phyloP scores from a whole-genome alignment of 176 grass and related monocot species.

The Juncus effusus region DNA sequence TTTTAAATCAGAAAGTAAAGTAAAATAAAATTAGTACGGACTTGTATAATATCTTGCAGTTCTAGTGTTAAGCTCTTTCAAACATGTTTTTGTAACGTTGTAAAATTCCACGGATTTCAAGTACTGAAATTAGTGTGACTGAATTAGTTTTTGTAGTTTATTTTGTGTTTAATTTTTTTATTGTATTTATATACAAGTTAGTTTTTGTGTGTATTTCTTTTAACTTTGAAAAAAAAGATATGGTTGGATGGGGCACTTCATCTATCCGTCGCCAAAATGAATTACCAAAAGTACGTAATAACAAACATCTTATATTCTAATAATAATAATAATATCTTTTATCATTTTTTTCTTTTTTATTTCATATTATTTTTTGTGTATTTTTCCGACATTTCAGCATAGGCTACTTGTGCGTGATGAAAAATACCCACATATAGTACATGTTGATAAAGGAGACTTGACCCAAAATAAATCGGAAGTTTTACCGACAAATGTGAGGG shows the following conservation, averaged over 20 bases:
- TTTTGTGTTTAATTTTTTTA: too few species aligned
- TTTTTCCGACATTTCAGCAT: constrained; percentile 46
- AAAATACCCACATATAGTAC: constrained; percentile 96
- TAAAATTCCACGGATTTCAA: too few species aligned
- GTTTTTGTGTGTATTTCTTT: constrained; percentile 35
- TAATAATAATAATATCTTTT: constrained; percentile 15
- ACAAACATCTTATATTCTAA: constrained; percentile 17
- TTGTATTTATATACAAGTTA: not conserved
- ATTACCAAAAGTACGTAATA: constrained; percentile 73
- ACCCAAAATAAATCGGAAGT: constrained; percentile 37
- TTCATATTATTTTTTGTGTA: constrained; percentile 17
- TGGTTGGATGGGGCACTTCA: constrained; percentile 98
- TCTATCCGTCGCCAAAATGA: constrained; percentile 91
- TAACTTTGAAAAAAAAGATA: constrained; percentile 83
- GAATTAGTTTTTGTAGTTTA: too few species aligned
- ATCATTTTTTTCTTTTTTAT: constrained; percentile 18
- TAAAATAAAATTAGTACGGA: too few species aligned
- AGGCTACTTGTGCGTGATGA: constrained; percentile 73
- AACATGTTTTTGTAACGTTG: too few species aligned
- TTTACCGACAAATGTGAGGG: constrained; percentile 16
- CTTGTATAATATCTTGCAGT: too few species aligned
- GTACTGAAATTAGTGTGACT: too few species aligned
- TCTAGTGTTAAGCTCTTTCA: too few species aligned
- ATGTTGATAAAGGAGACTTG: constrained; percentile 70
- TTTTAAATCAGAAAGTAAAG: not conserved